Evolutionary conservation across 1,284 basidiomycete genomes (phyloP).

Genomic region (Ceratobasidium sp.): DNA sequence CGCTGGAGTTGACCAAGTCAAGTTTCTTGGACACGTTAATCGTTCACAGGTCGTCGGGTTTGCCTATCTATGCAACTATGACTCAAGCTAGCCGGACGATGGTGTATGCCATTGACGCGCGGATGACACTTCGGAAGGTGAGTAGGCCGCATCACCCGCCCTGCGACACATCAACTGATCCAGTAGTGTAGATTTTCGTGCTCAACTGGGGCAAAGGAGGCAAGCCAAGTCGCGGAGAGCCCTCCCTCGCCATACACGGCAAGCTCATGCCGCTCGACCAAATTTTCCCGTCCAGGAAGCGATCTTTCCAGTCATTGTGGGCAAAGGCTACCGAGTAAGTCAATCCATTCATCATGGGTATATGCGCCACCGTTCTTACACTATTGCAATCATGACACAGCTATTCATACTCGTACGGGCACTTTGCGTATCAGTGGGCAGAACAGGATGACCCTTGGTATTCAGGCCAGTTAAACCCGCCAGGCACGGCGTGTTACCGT

Average conservation of each 20-base stretch:
- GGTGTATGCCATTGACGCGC: constrained; percentile 18
- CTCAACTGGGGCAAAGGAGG: constrained; percentile 4
- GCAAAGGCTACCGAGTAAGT: constrained; percentile 1
- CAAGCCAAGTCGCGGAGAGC: not conserved
- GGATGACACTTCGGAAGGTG: constrained; percentile 20
- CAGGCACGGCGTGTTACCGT: too few species aligned
- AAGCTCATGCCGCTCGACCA: not conserved
- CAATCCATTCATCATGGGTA: not conserved
- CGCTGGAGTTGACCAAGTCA: constrained; percentile 2
- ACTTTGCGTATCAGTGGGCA: constrained; percentile 18
- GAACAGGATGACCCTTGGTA: not conserved
- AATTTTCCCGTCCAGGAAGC: not conserved
- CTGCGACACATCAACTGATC: not conserved
- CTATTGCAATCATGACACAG: not conserved
- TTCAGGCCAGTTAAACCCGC: not conserved
- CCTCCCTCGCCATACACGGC: not conserved
- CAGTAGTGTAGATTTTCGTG: not conserved
- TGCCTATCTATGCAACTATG: constrained; percentile 26
- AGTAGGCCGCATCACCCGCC: not conserved
- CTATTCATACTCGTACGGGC: constrained; percentile 19
- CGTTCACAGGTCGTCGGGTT: not conserved
- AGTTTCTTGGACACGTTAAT: constrained; percentile 22
- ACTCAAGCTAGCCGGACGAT: not conserved
- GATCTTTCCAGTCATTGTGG: not conserved
- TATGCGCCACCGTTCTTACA: too few species aligned